These are phyloP conservation scores for Neoboletus magnificus DNA, from an alignment of 768 basidiomycete species.

Conservation along the genomic window DNA sequence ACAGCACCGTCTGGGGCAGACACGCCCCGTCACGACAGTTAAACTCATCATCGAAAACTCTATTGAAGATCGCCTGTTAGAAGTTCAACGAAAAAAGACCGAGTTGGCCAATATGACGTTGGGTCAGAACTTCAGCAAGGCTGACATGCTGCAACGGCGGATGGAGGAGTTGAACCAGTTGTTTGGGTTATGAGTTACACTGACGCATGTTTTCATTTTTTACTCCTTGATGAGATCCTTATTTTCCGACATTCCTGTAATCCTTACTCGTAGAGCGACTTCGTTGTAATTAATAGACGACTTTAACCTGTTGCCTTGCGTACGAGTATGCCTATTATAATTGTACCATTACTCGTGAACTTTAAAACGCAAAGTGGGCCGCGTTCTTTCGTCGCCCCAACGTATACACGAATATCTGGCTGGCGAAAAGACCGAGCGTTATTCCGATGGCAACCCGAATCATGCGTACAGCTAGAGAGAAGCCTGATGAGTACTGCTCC, in stretches of 20 bases:
- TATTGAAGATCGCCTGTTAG: conserved; percentile 88
- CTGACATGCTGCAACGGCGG: conserved; percentile 81
- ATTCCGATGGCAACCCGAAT: conserved; percentile 83
- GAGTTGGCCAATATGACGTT: conserved; percentile 93
- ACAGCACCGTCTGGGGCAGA: conserved; percentile 95
- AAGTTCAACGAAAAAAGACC: conserved; percentile 94
- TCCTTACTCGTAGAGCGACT: conserved; percentile 29
- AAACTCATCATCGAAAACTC: conserved; percentile 93
- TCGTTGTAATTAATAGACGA: conserved; percentile 32
- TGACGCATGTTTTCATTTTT: conserved; percentile 11
- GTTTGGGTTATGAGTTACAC: conserved; percentile 49
- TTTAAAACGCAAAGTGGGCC: conserved; percentile 72
- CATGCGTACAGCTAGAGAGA: conserved; percentile 79
- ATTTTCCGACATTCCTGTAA: conserved; percentile 26
- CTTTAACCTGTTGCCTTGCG: neutral
- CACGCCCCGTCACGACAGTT: conserved; percentile 83
- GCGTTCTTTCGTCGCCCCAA: conserved; percentile 71
- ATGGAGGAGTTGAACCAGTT: conserved; percentile 83
- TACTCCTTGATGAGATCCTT: conserved; percentile 18
- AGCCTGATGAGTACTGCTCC: conserved; percentile 66
- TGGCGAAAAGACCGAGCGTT: conserved; percentile 79
- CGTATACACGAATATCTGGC: conserved; percentile 72
- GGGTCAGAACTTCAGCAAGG: conserved; percentile 81
- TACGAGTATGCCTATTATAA: neutral
- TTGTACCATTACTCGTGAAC: neutral